phyloP scores from a whole-genome alignment of 1,139 yeast genomes.

The Geotrichum siamense region DNA sequence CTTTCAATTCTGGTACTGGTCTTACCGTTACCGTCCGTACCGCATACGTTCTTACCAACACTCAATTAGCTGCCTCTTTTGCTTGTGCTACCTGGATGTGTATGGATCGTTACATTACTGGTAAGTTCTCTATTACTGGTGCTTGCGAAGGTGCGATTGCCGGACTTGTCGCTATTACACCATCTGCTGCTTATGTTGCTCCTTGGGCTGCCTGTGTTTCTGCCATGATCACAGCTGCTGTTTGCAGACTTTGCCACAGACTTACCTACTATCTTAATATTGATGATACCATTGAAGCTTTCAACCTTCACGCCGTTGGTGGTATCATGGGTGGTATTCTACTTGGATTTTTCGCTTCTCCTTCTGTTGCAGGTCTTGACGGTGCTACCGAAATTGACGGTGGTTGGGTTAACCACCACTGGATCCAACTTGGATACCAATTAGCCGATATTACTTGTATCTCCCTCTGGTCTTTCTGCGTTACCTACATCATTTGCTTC shows the following conservation, averaged over 20 bases:
- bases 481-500: conserved; percentile 71
- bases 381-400: conserved; percentile 69
- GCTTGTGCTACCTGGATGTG: conserved; percentile 92
- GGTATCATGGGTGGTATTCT: conserved; percentile 83
- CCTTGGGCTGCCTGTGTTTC: conserved; percentile 84
- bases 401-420: conserved; percentile 89
- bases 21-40: conserved; percentile 60
- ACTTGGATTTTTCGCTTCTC: conserved; percentile 81
- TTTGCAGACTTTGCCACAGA: conserved; percentile 86
- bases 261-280: conserved; percentile 71
- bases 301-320: conserved; percentile 98
- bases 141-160: conserved; percentile 92
- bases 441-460: conserved; percentile 73
- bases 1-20: conserved; percentile 66
- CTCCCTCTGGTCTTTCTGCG: conserved; percentile 62
- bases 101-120: conserved; percentile 77
- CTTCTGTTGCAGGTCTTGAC: conserved; percentile 85
- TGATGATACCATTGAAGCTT: conserved; percentile 89
- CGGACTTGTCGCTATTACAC: conserved; percentile 95
- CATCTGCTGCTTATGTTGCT: conserved; percentile 88
- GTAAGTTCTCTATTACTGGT: conserved; percentile 91
- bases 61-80: conserved; percentile 80
- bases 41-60: conserved; percentile 80
- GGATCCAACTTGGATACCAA: conserved; percentile 85
- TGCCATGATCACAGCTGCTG: conserved; percentile 71